Conservation (phyloP, 2,329 filamentous ascomycete genomes). For the Cytospora chrysosperma region DNA sequence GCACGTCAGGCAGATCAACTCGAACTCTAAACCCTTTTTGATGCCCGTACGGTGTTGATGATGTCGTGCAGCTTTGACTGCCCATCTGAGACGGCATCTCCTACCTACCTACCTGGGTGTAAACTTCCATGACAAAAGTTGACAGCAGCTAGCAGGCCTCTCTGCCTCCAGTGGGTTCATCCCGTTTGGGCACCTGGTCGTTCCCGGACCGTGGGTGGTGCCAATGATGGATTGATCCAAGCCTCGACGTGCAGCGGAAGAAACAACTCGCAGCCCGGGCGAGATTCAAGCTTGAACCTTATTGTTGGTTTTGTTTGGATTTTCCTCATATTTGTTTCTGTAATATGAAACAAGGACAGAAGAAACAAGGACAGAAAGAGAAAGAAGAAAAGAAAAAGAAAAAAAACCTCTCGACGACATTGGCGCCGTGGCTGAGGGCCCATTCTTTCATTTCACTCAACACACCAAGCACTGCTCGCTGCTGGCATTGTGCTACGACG, state of each 20-base stretch:
- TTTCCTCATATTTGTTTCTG: not conserved
- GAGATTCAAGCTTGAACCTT: not conserved
- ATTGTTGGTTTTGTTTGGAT: not conserved
- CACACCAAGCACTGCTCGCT: not conserved
- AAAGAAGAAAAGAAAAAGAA: not conserved
- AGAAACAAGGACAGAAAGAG: no score
- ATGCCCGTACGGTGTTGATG: constrained; percentile 19
- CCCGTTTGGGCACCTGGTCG: not conserved
- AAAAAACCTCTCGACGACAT: not conserved
- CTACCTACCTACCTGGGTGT: no score
- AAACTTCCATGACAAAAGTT: not conserved
- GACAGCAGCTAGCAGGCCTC: no score
- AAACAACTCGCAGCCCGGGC: not conserved
- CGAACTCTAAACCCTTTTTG: constrained; percentile 1
- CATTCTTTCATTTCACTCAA: not conserved
- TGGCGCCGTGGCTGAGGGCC: constrained; percentile 22
- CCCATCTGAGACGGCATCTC: not conserved
- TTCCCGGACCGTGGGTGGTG: not conserved
- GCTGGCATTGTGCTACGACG: constrained; percentile 10
- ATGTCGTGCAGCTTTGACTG: constrained; percentile 21
- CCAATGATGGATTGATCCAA: constrained; percentile 10
- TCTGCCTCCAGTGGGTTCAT: not conserved
- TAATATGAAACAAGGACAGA: not conserved
- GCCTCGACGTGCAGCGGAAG: not conserved
- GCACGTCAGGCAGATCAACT: not conserved